Conservation (phyloP, 805 yeast species). For the Grigorovia jiainica region DNA sequence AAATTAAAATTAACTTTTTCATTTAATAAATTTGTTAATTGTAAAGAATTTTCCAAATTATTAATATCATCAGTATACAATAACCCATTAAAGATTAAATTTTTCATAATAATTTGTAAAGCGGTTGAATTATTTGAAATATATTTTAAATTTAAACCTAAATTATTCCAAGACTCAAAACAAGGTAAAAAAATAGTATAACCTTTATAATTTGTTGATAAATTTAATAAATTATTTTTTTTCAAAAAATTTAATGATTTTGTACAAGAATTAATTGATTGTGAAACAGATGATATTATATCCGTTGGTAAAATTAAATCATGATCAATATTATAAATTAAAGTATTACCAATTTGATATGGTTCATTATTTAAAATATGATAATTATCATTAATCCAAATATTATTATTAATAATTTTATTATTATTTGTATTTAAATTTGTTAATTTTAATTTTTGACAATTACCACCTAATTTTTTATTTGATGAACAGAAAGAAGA, state of each 20-base stretch:
- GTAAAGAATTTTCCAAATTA: slow-evolving; percentile 14
- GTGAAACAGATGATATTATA: slow-evolving; percentile 56
- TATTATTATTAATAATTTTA: slow-evolving; percentile 11
- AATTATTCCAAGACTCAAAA: slow-evolving; percentile 57
- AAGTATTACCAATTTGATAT: slow-evolving; percentile 47
- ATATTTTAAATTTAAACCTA: slow-evolving; percentile 52
- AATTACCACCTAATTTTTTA: slow-evolving; percentile 46
- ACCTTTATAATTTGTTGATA: slow-evolving; percentile 47
- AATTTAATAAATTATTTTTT: slow-evolving; percentile 40
- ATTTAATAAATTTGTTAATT: slow-evolving; percentile 21
- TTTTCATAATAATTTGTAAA: slow-evolving; percentile 44
- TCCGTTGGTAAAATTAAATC: slow-evolving; percentile 55
- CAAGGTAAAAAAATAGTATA: slow-evolving; percentile 77
- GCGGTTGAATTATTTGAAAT: slow-evolving; percentile 43
- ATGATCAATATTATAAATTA: slow-evolving; percentile 56
- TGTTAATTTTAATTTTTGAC: slow-evolving; percentile 48
- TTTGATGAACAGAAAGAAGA: slow-evolving; percentile 48
- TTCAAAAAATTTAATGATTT: slow-evolving; percentile 51
- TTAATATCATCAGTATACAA: slow-evolving; percentile 51
- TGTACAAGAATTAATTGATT: slow-evolving; percentile 48
- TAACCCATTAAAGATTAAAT: slow-evolving; percentile 50
- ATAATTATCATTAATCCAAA: slow-evolving; percentile 47
- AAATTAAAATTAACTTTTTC: slow-evolving; percentile 1
- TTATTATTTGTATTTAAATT: slow-evolving; percentile 6
- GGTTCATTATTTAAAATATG: slow-evolving; percentile 35